Evolutionary conservation across 2,329 filamentous ascomycete species (phyloP), one percentile per base, ranked within the genome.

Genomic region (Magnaporthales sp.): DNA sequence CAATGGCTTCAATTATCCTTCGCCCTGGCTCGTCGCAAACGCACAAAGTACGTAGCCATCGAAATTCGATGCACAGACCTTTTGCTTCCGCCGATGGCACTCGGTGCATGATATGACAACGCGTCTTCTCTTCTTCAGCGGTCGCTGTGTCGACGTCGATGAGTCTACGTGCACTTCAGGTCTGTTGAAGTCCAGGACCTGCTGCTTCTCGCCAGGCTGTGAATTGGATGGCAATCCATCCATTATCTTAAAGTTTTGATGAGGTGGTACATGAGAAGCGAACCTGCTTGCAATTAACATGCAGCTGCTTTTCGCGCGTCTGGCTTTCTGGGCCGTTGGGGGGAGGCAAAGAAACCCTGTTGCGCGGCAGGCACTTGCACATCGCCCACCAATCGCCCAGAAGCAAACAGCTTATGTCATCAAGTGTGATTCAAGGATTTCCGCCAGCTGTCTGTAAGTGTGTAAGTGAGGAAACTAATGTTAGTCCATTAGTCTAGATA

Each of bases 81-180:
- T 86, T 72, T 87, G 85, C 72, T 89, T 89, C 68, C 86, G 80
- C 68, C 86, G 79, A 74, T 89, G 86, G 70, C 86, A 89, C 72
- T 89, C 86, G 11, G 82, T 86, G 70, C 86, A 89, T 8, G 85
- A 88, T 67, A 89, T 86, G 61, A 88, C 84, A 58, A 86, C 79
- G 54, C 86, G 80, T 71, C 84, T 81, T 70, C 86, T 80, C 75
- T 88, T 88, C 67, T 83, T 80, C 4, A 81, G 80, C 22, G 81
- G 80, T 56, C 75, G 77, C 68, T 75, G 77, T 31, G 67, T 46
- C 7, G 66, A 24, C 11, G 64, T 29, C 26, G 13, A n/a, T 22
- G 24, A 22, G 4, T 63, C 61, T 8, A 4, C 61, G 19, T 27
- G 19, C 61, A 10, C 61, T 63, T 63, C 61, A 31, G 6, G 9